Conservation (phyloP, 768 basidiomycete genomes). For the Suillus spraguei region DNA sequence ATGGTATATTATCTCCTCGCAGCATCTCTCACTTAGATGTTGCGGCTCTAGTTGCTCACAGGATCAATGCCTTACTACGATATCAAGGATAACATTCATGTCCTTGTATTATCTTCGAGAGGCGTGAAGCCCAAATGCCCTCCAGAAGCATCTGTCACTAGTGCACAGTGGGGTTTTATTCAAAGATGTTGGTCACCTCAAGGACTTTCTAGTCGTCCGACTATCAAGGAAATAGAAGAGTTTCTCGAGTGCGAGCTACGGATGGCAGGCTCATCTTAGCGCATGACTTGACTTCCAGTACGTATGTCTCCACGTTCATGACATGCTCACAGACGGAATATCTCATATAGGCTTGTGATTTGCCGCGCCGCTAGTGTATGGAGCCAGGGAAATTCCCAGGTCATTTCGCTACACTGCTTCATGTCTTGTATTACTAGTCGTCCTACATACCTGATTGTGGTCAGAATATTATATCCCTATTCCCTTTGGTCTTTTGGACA, state of each 20-base stretch:
- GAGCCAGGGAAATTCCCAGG: background rate
- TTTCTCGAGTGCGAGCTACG: constrained; percentile 5
- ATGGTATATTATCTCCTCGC: background rate
- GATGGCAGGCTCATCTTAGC: background rate
- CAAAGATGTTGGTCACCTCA: constrained; percentile 12
- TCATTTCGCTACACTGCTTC: background rate
- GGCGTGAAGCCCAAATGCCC: constrained; percentile 4
- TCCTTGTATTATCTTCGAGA: constrained; percentile 5
- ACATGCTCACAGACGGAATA: background rate
- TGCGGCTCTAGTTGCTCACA: constrained; percentile 8
- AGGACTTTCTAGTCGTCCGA: constrained; percentile 1
- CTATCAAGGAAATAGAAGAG: constrained; percentile 9
- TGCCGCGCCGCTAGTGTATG: background rate
- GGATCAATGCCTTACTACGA: constrained; percentile 12
- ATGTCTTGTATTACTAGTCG: background rate
- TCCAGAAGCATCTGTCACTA: background rate
- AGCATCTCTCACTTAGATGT: background rate
- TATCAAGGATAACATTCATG: background rate
- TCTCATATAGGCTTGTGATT: background rate
- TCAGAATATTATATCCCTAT: background rate
- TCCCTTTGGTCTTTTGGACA: background rate
- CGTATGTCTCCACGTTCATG: background rate
- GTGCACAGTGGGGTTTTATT: constrained; percentile 11
- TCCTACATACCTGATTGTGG: background rate
- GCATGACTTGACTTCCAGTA: background rate